Evolutionary conservation across 257 asterid genomes (phyloP), one percentile per base, ranked within the genome.

Genomic region (Primulina huaijiensis): DNA sequence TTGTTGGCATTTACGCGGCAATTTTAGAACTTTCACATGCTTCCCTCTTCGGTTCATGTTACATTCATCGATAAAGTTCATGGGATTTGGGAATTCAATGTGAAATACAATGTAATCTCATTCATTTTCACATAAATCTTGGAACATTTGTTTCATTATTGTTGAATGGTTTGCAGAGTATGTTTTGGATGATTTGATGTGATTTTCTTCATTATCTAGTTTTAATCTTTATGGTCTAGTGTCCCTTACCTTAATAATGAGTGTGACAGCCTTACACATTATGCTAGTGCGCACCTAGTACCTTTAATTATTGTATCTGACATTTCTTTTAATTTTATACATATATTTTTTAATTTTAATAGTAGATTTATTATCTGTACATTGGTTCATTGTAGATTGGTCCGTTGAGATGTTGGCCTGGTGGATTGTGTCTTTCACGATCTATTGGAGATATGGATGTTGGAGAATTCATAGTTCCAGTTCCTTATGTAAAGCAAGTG

Each of bases 351-450:
- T 38, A 12, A 40, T 33, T 59, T 35, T 21, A 60, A 53, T 74
- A 52, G 63, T 16, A 17, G 20, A 43, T 50, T 50, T 67, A 68
- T 77, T 75, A 65, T 16, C 33, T 25, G 65, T 73, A 20, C 50
- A 40, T 25, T 50, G 60, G 25, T 70, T 68, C 30, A 72, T 43
- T 79, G 78, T 72, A 94, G 99, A 88, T 94, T 78, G 99, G 99
- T 74, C 99, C 99, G 8, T 76, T 94, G 77, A 86, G 99, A 87
- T 94, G 99, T 79, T 94, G 99, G 99, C 99, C 99, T 23, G 99
- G 98, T 70, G 99, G 99, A 3, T 77, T 94, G 77, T 92, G 99
- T 80, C 95, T 94, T 60, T 91, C 99, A 0, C 92, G 99, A 70
- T 94, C 99, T 72, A 88, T 94, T 64, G 99, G 99, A 23, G 99